Evolutionary conservation across 352 stramenopile genomes (phyloP).

Genomic region (Phytopythium chamaehyphon): DNA sequence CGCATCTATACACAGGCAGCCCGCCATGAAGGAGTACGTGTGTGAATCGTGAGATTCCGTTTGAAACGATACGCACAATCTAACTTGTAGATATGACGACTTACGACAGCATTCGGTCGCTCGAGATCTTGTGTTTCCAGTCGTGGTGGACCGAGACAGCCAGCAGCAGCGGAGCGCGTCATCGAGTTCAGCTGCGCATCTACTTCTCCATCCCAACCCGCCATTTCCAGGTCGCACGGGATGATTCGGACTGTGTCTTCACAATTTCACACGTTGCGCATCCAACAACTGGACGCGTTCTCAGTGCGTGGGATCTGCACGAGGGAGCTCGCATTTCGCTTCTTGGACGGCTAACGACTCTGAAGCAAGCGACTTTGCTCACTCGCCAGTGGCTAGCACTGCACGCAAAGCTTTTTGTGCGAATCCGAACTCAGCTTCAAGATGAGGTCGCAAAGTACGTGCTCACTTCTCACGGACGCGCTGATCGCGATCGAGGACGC

Average conservation of each 20-base stretch:
- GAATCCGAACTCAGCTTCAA: slow-evolving; percentile 37
- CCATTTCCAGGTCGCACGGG: slow-evolving; percentile 61
- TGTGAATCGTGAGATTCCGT: neutral
- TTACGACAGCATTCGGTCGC: slow-evolving; percentile 35
- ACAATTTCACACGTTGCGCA: slow-evolving; percentile 72
- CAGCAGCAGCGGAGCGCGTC: slow-evolving; percentile 14
- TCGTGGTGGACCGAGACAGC: slow-evolving; percentile 63
- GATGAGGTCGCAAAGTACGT: slow-evolving; percentile 63
- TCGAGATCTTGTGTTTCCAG: slow-evolving; percentile 70
- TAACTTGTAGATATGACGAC: neutral
- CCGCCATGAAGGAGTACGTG: slow-evolving; percentile 52
- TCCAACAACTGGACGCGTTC: slow-evolving; percentile 25
- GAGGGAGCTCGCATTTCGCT: slow-evolving; percentile 58
- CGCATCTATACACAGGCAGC: slow-evolving; percentile 34
- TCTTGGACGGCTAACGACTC: slow-evolving; percentile 57
- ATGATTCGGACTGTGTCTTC: slow-evolving; percentile 64
- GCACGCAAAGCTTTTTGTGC: slow-evolving; percentile 38
- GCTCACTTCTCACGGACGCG: slow-evolving; percentile 26
- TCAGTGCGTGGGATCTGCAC: slow-evolving; percentile 65
- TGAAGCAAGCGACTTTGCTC: slow-evolving; percentile 68
- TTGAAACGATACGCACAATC: neutral
- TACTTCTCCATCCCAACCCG: slow-evolving; percentile 68
- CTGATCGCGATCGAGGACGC: slow-evolving; percentile 18
- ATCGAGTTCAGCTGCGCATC: slow-evolving; percentile 19
- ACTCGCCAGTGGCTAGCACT: slow-evolving; percentile 66